Percentiles rank a stretch among this genome's conserved stretches.
These are phyloP conservation scores for Apocynum venetum DNA, from an alignment of 257 asterid species.

Conservation along the genomic window DNA sequence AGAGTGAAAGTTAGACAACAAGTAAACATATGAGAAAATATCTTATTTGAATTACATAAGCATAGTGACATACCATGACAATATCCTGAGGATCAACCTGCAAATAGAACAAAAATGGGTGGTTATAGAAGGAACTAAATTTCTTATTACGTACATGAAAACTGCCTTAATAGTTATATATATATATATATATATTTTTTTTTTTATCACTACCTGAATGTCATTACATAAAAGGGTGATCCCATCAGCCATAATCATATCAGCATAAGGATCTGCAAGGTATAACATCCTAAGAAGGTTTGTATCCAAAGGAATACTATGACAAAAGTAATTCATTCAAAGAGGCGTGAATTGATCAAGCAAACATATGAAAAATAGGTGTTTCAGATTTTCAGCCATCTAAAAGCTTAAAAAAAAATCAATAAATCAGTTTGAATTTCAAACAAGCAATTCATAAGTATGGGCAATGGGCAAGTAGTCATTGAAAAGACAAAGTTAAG, in stretches of 20 bases:
- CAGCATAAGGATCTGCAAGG: conserved; percentile 36
- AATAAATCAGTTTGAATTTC: not conserved
- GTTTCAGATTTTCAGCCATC: not conserved
- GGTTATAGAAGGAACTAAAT: not conserved
- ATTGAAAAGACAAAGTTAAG: not conserved
- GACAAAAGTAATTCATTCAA: not conserved
- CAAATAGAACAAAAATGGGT: conserved; percentile 15
- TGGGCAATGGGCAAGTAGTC: not conserved
- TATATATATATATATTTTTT: not conserved
- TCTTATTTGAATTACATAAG: not conserved
- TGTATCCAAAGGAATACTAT: not conserved
- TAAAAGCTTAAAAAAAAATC: not conserved
- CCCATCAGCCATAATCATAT: conserved; percentile 56
- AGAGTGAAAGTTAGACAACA: not conserved
- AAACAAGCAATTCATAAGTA: not conserved
- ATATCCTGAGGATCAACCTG: conserved; percentile 99
- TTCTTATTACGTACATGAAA: not conserved
- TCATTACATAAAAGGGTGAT: conserved; percentile 45
- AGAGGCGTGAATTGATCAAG: not conserved
- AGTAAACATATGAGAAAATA: not conserved
- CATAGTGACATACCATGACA: conserved; percentile 68
- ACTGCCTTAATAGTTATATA: not conserved
- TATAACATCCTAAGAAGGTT: conserved; percentile 10
- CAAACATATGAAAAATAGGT: not conserved
- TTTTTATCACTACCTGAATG: conserved; percentile 36